Conservation (phyloP, 345 rosid species). For the Syzygium grande region DNA sequence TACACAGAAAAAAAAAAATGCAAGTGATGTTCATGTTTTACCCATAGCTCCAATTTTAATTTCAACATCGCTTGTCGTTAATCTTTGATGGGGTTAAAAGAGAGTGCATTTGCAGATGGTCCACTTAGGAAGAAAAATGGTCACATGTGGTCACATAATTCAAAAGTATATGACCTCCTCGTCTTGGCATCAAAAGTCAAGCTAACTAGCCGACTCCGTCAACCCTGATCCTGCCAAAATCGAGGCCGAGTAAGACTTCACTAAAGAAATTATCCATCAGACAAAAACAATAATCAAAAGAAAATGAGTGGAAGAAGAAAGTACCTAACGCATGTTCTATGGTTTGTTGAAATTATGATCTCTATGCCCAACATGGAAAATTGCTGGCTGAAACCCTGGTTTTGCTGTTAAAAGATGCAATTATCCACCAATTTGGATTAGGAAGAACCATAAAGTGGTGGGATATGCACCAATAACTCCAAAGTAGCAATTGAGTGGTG, state of each 20-base stretch:
- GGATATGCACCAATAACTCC: not conserved
- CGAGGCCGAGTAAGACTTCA: not conserved
- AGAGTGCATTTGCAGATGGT: not conserved
- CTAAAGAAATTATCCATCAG: not conserved
- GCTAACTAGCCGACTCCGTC: not conserved
- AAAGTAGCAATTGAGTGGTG: not conserved
- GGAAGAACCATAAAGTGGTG: not conserved
- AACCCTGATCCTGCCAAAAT: not conserved
- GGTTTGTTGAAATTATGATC: not conserved
- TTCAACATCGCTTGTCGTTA: not conserved
- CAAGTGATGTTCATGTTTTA: not conserved
- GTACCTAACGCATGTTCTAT: not conserved
- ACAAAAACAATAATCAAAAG: not conserved
- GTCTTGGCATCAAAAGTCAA: not conserved
- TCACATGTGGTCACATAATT: not conserved
- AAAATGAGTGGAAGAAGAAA: not conserved
- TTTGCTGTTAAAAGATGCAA: not conserved
- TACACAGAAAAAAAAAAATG: not conserved
- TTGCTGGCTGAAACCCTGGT: not conserved
- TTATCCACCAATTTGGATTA: not conserved
- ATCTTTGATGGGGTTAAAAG: not conserved
- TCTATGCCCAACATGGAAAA: not conserved
- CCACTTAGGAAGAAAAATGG: not conserved
- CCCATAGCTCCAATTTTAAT: not conserved
- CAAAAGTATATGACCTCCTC: not conserved